Evolutionary conservation across 495 filamentous ascomycete species (phyloP), one percentile per base, ranked within the genome.

Genomic region (Penicillium cinerascens): DNA sequence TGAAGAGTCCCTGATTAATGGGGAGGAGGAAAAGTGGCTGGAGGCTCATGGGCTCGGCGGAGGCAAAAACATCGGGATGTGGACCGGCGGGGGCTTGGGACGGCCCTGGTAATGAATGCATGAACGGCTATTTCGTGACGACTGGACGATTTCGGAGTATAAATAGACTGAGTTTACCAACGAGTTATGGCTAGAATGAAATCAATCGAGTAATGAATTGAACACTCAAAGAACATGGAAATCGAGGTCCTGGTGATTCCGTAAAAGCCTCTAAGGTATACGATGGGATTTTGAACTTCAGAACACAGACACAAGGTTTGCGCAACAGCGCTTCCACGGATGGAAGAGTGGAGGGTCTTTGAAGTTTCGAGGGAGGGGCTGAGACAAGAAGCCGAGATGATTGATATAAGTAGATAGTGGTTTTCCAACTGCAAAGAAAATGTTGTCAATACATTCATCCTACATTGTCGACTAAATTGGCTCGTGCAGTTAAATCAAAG

Each of bases 21-120:
- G 52, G 18, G 52, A 47, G 6, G 50, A 55, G 17, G 29, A 55
- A 20, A 59, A 60, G 20, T 58, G 52, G 58, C 25, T 56, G n/a
- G 61, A 66, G 26, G 50, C 18, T n/a, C 49, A 58, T 50, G 45
- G 54, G n/a, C 16, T 39, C 6, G 37, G 42, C 22, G 40, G 44
- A 5, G 43, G 37, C 27, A 49, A 39, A 37, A 51, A 22, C 42
- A 50, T 42, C 49, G 55, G 50, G 4, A 20, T 55, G 17, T 59
- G 60, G 60, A 33, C 17, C 21, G 44, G 51, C 3, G 48, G 44
- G 35, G 52, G 26, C 16, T n/a, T 56, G 33, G 56, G 54, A 36
- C 39, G 41, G 16, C 26, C 26, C 0, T 56, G 40, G 45, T 51
- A 41, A 22, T 5, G 9, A 23, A 11, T 39, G 7, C 18, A 33